A percentile compares a stretch with the other conserved stretches of the same genome.
Conservation (phyloP, 768 basidiomycete genomes). For the Suillus luteus region DNA sequence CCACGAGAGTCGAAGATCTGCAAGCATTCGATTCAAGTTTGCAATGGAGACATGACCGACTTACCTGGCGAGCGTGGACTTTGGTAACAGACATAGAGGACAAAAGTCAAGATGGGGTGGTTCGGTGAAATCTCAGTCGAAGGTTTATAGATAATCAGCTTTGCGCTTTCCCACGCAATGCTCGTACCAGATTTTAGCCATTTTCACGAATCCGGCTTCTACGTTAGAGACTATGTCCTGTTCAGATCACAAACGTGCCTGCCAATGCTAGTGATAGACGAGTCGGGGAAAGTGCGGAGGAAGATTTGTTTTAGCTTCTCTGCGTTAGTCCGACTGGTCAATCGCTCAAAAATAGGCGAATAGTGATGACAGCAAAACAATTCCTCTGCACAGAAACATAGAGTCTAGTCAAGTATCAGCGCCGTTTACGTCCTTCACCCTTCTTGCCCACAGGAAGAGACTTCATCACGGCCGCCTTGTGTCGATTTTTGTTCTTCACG, state of each 20-base stretch:
- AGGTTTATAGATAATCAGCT: slow-evolving; percentile 11
- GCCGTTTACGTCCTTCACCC: slow-evolving; percentile 42
- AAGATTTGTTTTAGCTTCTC: slow-evolving; percentile 15
- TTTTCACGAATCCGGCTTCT: slow-evolving; percentile 1
- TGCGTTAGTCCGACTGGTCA: slow-evolving; percentile 14
- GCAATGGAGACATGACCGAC: slow-evolving; percentile 13
- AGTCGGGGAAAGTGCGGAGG: slow-evolving; percentile 15
- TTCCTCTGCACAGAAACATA: slow-evolving; percentile 10
- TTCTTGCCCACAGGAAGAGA: slow-evolving; percentile 56
- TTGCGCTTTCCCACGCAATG: slow-evolving; percentile 37
- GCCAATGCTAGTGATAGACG: slow-evolving; percentile 7
- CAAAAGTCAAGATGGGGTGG: slow-evolving; percentile 26
- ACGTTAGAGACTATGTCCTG: slow-evolving; percentile 11
- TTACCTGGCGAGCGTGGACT: slow-evolving; percentile 90
- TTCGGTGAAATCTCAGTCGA: slow-evolving; percentile 4
- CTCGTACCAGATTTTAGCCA: slow-evolving; percentile 18
- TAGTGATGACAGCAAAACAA: slow-evolving; percentile 13
- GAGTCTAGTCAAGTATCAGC: slow-evolving; percentile 19
- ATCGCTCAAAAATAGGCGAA: slow-evolving; percentile 9
- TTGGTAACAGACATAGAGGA: slow-evolving; percentile 88
- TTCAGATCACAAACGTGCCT: slow-evolving; percentile 18
- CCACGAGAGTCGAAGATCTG: slow-evolving; percentile 99
- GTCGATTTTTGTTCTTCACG: slow-evolving; percentile 85
- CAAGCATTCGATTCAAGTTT: slow-evolving; percentile 18
- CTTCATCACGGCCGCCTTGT: slow-evolving; percentile 61